Evolutionary conservation across 1,284 basidiomycete species (phyloP).

Genomic region (Austropuccinia psidii): DNA sequence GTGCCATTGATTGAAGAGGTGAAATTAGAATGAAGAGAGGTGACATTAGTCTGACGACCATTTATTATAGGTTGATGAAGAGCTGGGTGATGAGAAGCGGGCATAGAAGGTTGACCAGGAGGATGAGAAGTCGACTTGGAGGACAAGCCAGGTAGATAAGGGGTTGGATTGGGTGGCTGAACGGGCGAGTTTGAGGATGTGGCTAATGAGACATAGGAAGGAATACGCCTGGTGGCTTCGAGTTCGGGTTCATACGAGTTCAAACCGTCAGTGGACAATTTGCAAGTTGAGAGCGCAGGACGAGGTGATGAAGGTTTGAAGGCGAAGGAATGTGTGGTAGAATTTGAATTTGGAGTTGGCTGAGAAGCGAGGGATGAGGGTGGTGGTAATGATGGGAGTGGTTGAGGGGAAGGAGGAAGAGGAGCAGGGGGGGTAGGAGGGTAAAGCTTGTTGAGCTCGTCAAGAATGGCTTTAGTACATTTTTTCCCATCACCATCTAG

Average conservation of each 20-base stretch:
- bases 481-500: slow-evolving; percentile 49
- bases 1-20: not conserved
- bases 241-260: slow-evolving; percentile 38
- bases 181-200: not conserved
- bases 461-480: slow-evolving; percentile 44
- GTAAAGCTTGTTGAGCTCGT: slow-evolving; percentile 9
- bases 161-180: not conserved
- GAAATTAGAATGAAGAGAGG: not conserved
- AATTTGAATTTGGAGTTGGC: not conserved
- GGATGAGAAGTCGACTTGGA: not conserved
- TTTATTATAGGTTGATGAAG: not conserved
- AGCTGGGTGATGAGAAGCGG: not conserved
- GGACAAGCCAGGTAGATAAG: not conserved
- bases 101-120: not conserved
- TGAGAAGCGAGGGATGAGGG: slow-evolving; percentile 2
- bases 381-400: slow-evolving; percentile 5
- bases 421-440: slow-evolving; percentile 36
- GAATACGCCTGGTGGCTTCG: slow-evolving; percentile 31
- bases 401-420: slow-evolving; percentile 37
- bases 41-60: not conserved
- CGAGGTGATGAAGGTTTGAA: slow-evolving; percentile 28
- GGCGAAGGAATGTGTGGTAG: slow-evolving; percentile 1
- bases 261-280: not conserved
- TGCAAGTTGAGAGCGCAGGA: not conserved
- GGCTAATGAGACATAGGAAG: not conserved